These are phyloP conservation scores for Cryphonectria japonica DNA, from an alignment of 2,329 filamentous ascomycete genomes.

Conservation along the genomic window DNA sequence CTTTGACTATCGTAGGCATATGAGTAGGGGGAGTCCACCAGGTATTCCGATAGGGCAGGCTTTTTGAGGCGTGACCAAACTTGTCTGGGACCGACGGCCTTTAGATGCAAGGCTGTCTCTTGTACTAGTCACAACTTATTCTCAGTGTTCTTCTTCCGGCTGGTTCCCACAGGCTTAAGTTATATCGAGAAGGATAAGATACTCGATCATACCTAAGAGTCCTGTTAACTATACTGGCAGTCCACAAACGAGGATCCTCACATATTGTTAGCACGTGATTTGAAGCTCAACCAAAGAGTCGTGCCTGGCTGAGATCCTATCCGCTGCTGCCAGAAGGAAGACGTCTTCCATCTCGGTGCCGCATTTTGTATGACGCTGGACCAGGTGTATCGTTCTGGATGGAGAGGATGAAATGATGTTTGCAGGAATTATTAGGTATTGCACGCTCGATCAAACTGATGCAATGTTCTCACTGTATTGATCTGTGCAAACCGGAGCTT, in stretches of 20 bases:
- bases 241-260: background rate
- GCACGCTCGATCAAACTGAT: background rate
- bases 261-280: background rate
- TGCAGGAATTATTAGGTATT: background rate
- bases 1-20: background rate
- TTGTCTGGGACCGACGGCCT: background rate
- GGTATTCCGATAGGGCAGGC: slow-evolving; percentile 3
- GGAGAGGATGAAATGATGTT: background rate
- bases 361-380: no score
- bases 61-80: background rate
- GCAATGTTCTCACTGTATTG: background rate
- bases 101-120: background rate
- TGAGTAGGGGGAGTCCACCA: background rate
- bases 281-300: background rate
- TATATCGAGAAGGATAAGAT: background rate
- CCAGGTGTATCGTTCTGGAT: background rate
- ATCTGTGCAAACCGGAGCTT: background rate
- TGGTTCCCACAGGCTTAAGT: background rate
- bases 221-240: background rate
- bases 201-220: background rate
- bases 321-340: background rate
- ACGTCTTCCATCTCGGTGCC: background rate
- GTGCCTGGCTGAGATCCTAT: background rate
- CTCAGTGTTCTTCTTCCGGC: background rate
- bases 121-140: background rate